phyloP scores from a whole-genome alignment of 257 asterid species.

The Voacanga thouarsii region DNA sequence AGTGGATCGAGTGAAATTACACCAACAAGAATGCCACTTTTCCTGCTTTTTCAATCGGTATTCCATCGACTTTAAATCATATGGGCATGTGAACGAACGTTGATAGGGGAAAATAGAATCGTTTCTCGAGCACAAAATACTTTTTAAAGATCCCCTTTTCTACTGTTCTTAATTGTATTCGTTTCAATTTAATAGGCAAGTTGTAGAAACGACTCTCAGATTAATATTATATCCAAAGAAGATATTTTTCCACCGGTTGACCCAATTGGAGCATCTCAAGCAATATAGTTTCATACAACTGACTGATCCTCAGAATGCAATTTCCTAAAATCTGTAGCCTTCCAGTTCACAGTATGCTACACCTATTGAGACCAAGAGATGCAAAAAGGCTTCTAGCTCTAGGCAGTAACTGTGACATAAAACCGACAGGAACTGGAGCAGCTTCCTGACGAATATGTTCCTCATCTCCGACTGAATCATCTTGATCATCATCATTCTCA shows the following conservation, averaged over 20 bases:
- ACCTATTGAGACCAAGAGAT: constrained; percentile 63
- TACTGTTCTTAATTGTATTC: background rate
- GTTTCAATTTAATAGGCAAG: background rate
- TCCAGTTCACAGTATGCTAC: constrained; percentile 63
- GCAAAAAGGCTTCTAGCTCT: constrained; percentile 46
- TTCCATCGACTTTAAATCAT: background rate
- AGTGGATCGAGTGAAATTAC: too few relatives aligned
- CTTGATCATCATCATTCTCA: constrained; percentile 36
- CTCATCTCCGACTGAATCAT: constrained; percentile 28
- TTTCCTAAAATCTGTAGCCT: background rate
- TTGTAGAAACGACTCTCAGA: background rate
- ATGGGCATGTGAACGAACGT: background rate
- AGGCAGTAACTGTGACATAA: constrained; percentile 63
- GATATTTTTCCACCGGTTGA: background rate
- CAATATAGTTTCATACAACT: background rate
- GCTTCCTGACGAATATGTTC: constrained; percentile 55
- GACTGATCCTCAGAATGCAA: background rate
- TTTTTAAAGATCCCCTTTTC: background rate
- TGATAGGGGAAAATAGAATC: background rate
- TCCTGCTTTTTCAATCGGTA: too few relatives aligned
- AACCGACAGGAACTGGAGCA: constrained; percentile 36
- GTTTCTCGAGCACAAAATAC: background rate
- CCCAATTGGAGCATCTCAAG: background rate
- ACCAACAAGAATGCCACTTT: too few relatives aligned
- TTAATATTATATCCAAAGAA: background rate